A percentile compares a stretch with the other conserved stretches of the same genome.
Evolutionary conservation across 306 rosid species (phyloP).

Genomic region (Fragaria iinumae): DNA sequence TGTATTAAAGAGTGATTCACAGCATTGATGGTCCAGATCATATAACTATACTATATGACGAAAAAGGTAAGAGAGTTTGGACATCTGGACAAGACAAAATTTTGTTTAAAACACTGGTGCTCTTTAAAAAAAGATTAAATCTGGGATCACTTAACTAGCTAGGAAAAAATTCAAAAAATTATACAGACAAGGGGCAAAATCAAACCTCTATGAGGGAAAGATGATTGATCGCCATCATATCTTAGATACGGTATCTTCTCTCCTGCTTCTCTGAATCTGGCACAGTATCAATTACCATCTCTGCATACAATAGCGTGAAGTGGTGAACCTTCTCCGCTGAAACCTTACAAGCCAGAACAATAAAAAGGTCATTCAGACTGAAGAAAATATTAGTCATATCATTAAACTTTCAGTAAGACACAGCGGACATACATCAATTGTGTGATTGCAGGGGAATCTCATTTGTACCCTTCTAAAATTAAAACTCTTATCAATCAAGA

Average conservation of each 20-base stretch:
- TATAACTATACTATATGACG: neutral
- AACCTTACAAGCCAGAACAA: constrained; percentile 42
- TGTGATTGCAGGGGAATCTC: constrained; percentile 87
- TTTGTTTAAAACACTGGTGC: neutral
- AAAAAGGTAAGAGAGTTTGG: neutral
- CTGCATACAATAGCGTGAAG: constrained; percentile 87
- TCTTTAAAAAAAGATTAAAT: neutral
- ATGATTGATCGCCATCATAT: constrained; percentile 71
- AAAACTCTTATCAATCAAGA: constrained; percentile 79
- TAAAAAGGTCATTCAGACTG: constrained; percentile 35
- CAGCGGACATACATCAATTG: constrained; percentile 59
- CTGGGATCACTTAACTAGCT: neutral
- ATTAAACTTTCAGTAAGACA: constrained; percentile 20
- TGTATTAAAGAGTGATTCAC: neutral
- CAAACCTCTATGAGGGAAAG: constrained; percentile 74
- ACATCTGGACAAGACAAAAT: neutral
- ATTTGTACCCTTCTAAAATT: constrained; percentile 91
- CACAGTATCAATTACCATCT: constrained; percentile 86
- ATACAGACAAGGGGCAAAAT: neutral
- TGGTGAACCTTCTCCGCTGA: constrained; percentile 73
- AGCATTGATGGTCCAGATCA: neutral
- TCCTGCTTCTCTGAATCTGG: constrained; percentile 87
- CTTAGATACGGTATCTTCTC: constrained; percentile 94
- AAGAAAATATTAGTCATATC: constrained; percentile 15
- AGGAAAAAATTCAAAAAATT: neutral